Conservation (phyloP, 2,329 filamentous ascomycete species). For the Parafenestella ontariensis region DNA sequence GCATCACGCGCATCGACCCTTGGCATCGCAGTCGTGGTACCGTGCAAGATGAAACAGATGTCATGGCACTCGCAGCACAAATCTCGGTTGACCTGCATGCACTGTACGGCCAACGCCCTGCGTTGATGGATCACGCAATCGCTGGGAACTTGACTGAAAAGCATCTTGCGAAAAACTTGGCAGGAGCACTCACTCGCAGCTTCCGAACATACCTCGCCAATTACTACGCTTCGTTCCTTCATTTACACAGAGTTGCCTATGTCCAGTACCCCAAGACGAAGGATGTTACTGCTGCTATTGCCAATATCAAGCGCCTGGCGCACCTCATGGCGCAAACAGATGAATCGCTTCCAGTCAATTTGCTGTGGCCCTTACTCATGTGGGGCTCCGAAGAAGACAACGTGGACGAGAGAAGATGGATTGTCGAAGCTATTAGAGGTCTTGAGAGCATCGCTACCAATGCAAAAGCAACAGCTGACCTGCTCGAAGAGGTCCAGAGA, state of each 20-base stretch:
- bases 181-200: constrained; percentile 59
- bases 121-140: constrained; percentile 64
- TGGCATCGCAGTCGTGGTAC: constrained; percentile 64
- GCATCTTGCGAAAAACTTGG: constrained; percentile 58
- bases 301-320: constrained; percentile 58
- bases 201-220: constrained; percentile 65
- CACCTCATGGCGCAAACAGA: constrained; percentile 55
- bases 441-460: constrained; percentile 51
- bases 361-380: constrained; percentile 66
- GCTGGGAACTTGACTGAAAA: constrained; percentile 59
- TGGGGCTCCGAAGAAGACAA: constrained; percentile 63
- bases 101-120: constrained; percentile 60
- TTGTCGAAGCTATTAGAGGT: constrained; percentile 56
- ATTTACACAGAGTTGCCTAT: constrained; percentile 65
- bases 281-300: constrained; percentile 58
- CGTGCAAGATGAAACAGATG: constrained; percentile 65
- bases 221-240: constrained; percentile 63
- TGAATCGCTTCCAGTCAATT: constrained; percentile 61
- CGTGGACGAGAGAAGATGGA: constrained; percentile 58
- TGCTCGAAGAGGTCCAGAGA: constrained; percentile 50
- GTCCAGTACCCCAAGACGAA: constrained; percentile 60
- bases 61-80: constrained; percentile 61
- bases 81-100: constrained; percentile 61
- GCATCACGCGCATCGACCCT: constrained; percentile 63
- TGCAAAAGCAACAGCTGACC: constrained; percentile 49